These are phyloP conservation scores for Miamiensis avidus DNA, from an alignment of 169 alveolate genomes.

Conservation along the genomic window DNA sequence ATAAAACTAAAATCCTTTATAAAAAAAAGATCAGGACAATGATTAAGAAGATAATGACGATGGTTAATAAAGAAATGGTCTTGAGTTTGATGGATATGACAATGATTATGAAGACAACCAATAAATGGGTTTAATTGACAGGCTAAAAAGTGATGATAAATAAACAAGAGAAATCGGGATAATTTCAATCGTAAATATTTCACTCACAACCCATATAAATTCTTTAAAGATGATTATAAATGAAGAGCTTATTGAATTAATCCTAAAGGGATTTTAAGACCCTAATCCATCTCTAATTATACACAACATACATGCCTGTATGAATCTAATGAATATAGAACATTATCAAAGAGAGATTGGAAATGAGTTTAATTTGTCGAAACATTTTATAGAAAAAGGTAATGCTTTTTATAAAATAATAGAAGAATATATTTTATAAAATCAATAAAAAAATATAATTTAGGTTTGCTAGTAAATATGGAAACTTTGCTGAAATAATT, in stretches of 20 bases:
- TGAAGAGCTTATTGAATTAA: not conserved
- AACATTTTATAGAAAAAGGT: not conserved
- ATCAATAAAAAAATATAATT: too few relatives aligned
- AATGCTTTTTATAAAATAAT: conserved; percentile 11
- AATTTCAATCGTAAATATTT: conserved; percentile 11
- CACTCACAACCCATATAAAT: not conserved
- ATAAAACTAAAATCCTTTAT: conserved; percentile 5
- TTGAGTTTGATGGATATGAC: not conserved
- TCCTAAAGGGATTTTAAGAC: not conserved
- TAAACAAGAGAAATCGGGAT: conserved; percentile 10
- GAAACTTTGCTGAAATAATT: conserved; percentile 3
- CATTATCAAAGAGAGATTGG: not conserved
- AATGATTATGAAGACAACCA: too few relatives aligned
- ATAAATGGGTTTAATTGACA: not conserved
- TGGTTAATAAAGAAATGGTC: not conserved
- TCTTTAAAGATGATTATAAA: not conserved
- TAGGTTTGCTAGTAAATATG: conserved; percentile 1
- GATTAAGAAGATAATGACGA: conserved; percentile 5
- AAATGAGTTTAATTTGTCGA: not conserved
- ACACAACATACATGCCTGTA: not conserved
- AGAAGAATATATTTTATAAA: not conserved
- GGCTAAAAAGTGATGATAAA: not conserved
- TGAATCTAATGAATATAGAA: not conserved
- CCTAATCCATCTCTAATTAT: not conserved
- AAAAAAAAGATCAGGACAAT: not conserved